Evolutionary conservation across 1,284 basidiomycete species (phyloP), one percentile per base, ranked within the genome.

Genomic region (Naganishia cerealis): DNA sequence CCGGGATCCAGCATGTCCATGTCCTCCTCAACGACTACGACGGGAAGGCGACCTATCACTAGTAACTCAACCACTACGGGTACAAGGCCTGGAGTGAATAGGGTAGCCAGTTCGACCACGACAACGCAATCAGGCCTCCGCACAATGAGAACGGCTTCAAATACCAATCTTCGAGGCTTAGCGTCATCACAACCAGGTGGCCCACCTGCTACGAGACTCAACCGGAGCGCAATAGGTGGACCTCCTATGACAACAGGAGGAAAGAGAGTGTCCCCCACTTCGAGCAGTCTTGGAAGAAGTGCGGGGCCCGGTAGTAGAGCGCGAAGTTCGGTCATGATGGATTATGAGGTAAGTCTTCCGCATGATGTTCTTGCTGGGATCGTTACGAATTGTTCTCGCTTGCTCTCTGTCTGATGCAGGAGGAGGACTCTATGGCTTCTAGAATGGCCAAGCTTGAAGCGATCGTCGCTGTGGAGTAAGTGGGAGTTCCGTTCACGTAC

Each of bases 301-400:
- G 55, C 69, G 0, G 72, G 71, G 29, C 68, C 71, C 2, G 42
- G 69, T n/a, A 71, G 75, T 33, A 72, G 74, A 13, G 72, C 73
- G 46, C 46, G 46, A 43, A 74, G 74, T 16, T 54, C 50, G 39
- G 61, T 54, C 5, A 63, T 63, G 61, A 63, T 63, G 61, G 61
- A 63, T 29, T 63, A 54, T 29, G 61, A 63, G 48, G 61, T 63
- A 24, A 2, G 61, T 26, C 6, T 21, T 16, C n/a, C 13, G 43
- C 2, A 21, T 13, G n/a, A 24, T 7, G 8, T 24, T 50, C 21
- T 8, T 24, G 9, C 21, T 13, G 46, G 8, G 21, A n/a, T 50
- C 3, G 29, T 24, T 10, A 24, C 46, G n/a, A 24, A 24, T 50
- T 24, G 24, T 50, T 50, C 21, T 24, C 10, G 21, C 24, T 13